Percentiles rank a stretch among this genome's conserved stretches.
phyloP scores from a whole-genome alignment of 2,329 filamentous ascomycete species.

The Fusarium sp. region DNA sequence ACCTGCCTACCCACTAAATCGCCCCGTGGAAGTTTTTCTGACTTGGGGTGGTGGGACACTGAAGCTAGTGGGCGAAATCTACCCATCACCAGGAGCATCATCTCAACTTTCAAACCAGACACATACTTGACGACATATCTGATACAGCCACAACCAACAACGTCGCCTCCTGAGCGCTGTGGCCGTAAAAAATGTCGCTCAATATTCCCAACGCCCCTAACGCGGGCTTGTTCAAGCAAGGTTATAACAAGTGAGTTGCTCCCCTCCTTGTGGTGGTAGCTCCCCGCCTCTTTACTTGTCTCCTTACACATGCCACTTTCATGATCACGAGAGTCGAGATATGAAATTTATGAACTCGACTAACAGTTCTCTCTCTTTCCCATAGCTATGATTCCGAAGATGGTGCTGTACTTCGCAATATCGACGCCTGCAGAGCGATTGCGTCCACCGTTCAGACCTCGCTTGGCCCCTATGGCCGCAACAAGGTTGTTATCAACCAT shows the following conservation, averaged over 20 bases:
- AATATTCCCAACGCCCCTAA: conserved; percentile 96
- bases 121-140: conserved; percentile 24
- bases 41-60: conserved; percentile 33
- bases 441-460: conserved; percentile 97
- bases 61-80: conserved; percentile 43
- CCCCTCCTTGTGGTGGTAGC: conserved; percentile 37
- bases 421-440: conserved; percentile 97
- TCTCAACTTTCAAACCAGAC: conserved; percentile 39
- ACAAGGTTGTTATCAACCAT: conserved; percentile 99
- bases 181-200: conserved; percentile 79
- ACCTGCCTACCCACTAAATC: conserved; percentile 38
- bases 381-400: conserved; percentile 97
- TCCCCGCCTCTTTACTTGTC: conserved; percentile 45
- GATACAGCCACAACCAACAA: conserved; percentile 35
- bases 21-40: conserved; percentile 46
- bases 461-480: conserved; percentile 95
- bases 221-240: conserved; percentile 91
- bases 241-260: conserved; percentile 87
- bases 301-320: conserved; percentile 5
- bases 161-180: conserved; percentile 30
- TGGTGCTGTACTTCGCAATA: conserved; percentile 97
- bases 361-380: conserved; percentile 2
- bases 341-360: not conserved
- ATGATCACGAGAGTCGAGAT: not conserved
- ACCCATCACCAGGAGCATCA: conserved; percentile 35